Base-by-base conservation (phyloP, 495 filamentous ascomycete genomes). In the Opeltia flavorubescens region DNA sequence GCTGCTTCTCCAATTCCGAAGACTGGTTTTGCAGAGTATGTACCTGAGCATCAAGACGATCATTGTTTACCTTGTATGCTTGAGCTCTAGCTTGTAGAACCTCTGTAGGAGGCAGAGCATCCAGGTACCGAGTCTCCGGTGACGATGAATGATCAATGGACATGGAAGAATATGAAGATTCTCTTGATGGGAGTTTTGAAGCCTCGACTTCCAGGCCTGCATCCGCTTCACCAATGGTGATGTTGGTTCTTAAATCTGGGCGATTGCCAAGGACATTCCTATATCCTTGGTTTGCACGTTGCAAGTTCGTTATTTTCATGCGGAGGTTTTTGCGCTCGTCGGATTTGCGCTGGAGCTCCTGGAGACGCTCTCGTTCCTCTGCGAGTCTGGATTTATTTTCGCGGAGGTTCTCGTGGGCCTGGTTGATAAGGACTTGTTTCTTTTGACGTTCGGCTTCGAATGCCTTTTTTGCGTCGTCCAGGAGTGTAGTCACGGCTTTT, bases 381-480 rank as follows among this genome's bases (percentile, higher is more conserved):
- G 81, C 79, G 7, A 93, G 71, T 27, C 78, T 76, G 29, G 81
- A 72, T n/a, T 86, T 88, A 4, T 81, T 76, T 26, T 87, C 80
- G 29, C 85, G 80, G 36, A 98, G 78, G 21, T 78, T 75, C 21
- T 70, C 63, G 56, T 94, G 85, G 46, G 86, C 77, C 25, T 75
- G 65, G 53, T 89, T 85, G 48, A 94, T 80, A 15, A 77, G 70
- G 25, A 82, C 76, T 66, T 95, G 89, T 54, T 94, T 94, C 34
- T 77, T 70, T 29, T 76, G 79, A 26, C 93, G 67, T 49, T 82
- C 81, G n/a, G 72, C 67, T 18, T 82, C 77, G 59, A 94, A 84
- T 31, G 84, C 77, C 20, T 74, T 68, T 31, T 86, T 76, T 21
- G 85, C 81, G 41, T 81, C 75, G 7, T 74, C 73, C 11, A 98